Evolutionary conservation across 2,329 filamentous ascomycete species (phyloP), one percentile per base, ranked within the genome.

Genomic region (Aplosporella prunicola): DNA sequence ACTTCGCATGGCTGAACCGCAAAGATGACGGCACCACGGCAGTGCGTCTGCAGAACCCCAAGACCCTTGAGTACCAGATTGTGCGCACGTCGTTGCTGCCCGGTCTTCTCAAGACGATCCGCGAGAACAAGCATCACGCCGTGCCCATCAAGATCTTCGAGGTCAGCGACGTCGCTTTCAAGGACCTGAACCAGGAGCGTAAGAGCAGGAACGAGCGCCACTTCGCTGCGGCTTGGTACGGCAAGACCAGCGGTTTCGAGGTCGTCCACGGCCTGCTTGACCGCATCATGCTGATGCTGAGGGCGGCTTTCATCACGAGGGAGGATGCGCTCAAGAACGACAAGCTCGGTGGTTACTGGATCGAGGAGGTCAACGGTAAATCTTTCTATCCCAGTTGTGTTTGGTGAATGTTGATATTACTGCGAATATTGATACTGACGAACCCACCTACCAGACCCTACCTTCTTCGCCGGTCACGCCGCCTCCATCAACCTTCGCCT

Each of bases 171-270:
- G 83, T 95, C 14, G 87, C 83, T 20, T 85, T 93, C 71, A 94
- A 96, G 66, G 89, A 94, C 52, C 64, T 80, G 44, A 69, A 68
- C 10, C 62, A 78, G 31, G 91, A 98, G 71, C 78, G 91, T 47
- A 86, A 87, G 67, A 82, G 79, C 49, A 77, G 86, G 48, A 98
- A 98, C 60, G 85, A 95, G 69, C 73, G 89, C 39, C 89, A 93
- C 66, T 96, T 94, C 59, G 86, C 85, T n/a, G 91, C 88, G 8
- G 88, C 87, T 2, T 94, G 82, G 74, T 95, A 89, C 63, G 88
- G 88, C 55, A 94, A 91, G 71, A 85, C 79, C 3, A 87, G 81
- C 50, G 91, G 93, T 27, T 98, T 98, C 61, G 91, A 98, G 64
- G 70, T 93, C 46, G 86, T 98, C 3, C 93, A 98, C 63, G 91